These are phyloP conservation scores for Trichosporon inkin DNA, from an alignment of 1,284 basidiomycete species.

Conservation along the genomic window DNA sequence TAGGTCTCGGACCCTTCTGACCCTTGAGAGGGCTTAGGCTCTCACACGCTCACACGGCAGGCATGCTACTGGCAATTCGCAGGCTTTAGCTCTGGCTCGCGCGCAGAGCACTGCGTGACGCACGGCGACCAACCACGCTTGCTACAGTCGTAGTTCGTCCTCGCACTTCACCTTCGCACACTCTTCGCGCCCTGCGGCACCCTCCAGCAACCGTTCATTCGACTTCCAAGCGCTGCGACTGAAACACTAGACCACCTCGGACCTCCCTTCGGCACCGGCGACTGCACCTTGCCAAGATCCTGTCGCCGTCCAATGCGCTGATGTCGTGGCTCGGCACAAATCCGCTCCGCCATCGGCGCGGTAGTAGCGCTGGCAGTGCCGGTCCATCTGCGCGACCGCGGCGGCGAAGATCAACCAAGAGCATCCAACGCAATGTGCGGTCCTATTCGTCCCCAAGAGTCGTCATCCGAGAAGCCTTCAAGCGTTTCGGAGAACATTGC, in stretches of 20 bases:
- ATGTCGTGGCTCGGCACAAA: conserved; percentile 26
- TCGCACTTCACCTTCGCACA: too few species aligned
- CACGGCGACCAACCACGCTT: too few species aligned
- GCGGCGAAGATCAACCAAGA: background rate
- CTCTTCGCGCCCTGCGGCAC: too few species aligned
- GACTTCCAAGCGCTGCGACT: too few species aligned
- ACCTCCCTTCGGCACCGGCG: background rate
- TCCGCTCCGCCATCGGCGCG: conserved; percentile 17
- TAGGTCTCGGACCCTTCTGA: too few species aligned
- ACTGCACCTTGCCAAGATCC: background rate
- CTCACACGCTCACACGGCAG: too few species aligned
- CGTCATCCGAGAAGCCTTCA: conserved; percentile 5
- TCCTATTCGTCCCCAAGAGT: background rate
- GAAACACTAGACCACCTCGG: background rate
- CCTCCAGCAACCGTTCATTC: too few species aligned
- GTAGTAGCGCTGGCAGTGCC: conserved; percentile 2
- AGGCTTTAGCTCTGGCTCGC: too few species aligned
- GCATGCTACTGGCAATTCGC: too few species aligned
- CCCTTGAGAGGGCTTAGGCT: too few species aligned
- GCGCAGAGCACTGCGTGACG: too few species aligned
- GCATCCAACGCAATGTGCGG: background rate
- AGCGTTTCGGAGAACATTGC: conserved; percentile 48
- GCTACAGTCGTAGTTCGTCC: too few species aligned
- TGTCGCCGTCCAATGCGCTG: conserved; percentile 6
- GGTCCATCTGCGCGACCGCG: conserved; percentile 1